phyloP scores from a whole-genome alignment of 176 grass and related monocot genomes.

The Canna indica region DNA sequence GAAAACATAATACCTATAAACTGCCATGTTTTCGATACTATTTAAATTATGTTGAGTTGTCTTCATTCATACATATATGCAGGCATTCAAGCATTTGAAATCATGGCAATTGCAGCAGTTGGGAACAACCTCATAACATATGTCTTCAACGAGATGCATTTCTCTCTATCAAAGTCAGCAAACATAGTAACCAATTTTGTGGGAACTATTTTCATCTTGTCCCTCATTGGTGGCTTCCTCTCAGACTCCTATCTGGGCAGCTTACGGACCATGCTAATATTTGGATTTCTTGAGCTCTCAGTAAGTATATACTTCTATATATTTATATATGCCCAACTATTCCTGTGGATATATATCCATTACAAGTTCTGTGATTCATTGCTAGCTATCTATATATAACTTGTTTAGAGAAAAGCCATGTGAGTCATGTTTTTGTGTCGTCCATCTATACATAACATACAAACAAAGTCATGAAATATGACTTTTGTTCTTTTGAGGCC shows the following conservation, averaged over 20 bases:
- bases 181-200: conserved; percentile 84
- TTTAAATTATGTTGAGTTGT: no score
- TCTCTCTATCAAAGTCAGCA: conserved; percentile 46
- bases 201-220: conserved; percentile 72
- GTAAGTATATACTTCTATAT: conserved; percentile 24
- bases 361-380: no score
- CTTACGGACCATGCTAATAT: conserved; percentile 88
- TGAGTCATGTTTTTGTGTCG: no score
- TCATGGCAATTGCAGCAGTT: conserved; percentile 80
- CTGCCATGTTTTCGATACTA: no score
- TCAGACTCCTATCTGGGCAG: conserved; percentile 83
- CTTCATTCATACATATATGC: not conserved
- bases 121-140: conserved; percentile 87
- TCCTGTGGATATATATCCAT: no score
- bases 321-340: not conserved
- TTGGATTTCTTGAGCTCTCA: conserved; percentile 77
- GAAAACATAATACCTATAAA: not conserved
- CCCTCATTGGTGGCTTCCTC: conserved; percentile 73
- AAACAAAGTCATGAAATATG: no score
- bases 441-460: no score
- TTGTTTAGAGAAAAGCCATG: no score
- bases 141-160: conserved; percentile 89
- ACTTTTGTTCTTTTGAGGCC: not conserved
- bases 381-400: no score
- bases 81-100: conserved; percentile 80